These are phyloP conservation scores for Nigrospora sphaerica DNA, from an alignment of 2,329 filamentous ascomycete genomes.

Conservation along the genomic window DNA sequence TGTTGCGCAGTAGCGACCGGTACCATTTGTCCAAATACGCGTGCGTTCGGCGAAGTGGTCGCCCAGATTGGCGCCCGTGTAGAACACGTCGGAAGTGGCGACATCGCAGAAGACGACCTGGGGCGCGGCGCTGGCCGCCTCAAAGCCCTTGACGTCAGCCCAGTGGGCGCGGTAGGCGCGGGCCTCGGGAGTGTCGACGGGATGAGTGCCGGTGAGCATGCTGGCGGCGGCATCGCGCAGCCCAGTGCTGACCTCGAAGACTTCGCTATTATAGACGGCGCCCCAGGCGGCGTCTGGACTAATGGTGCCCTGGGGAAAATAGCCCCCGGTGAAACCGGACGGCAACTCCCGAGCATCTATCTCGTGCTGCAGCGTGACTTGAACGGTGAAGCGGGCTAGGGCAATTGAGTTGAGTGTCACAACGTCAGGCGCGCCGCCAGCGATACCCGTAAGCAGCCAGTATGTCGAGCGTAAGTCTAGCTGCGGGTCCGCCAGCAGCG, in stretches of 20 bases:
- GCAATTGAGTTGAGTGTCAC: conserved; percentile 60
- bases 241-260: conserved; percentile 57
- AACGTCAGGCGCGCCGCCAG: conserved; percentile 61
- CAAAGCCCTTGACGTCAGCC: not conserved
- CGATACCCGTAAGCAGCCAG: conserved; percentile 66
- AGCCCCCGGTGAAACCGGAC: conserved; percentile 10
- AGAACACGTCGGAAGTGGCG: conserved; percentile 68
- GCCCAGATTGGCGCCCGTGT: conserved; percentile 51
- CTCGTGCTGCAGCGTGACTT: conserved; percentile 71
- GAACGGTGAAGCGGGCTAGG: conserved; percentile 62
- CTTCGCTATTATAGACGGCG: conserved; percentile 56
- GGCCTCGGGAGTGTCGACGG: conserved; percentile 26
- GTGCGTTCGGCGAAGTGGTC: conserved; percentile 52
- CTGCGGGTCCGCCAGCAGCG: conserved; percentile 51
- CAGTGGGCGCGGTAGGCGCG: conserved; percentile 7
- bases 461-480: conserved; percentile 64
- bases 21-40: conserved; percentile 57
- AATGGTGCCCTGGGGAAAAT: conserved; percentile 12
- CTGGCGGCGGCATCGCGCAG: conserved; percentile 38
- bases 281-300: conserved; percentile 22
- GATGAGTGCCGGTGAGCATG: conserved; percentile 23
- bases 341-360: conserved; percentile 63
- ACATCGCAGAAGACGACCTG: conserved; percentile 58
- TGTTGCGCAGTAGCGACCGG: conserved; percentile 59
- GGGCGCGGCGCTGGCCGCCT: conserved; percentile 37